These are phyloP conservation scores for Cucumis cinereus DNA, from an alignment of 306 rosid genomes.

Conservation along the genomic window DNA sequence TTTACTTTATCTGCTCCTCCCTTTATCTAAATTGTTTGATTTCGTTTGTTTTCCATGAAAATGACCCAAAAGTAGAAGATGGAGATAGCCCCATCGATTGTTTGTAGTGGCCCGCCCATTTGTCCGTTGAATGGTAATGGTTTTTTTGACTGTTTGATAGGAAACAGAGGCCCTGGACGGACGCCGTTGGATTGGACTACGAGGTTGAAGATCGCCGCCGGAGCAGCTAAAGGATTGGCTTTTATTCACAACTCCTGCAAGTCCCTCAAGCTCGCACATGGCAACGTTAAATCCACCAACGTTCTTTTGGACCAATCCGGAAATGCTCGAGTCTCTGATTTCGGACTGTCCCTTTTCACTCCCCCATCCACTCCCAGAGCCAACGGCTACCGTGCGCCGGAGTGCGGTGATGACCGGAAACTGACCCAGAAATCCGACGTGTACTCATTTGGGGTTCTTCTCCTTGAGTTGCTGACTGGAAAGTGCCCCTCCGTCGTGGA, in stretches of 20 bases:
- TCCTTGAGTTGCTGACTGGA: conserved; percentile 74
- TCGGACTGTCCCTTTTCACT: conserved; percentile 49
- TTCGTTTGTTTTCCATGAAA: conserved; percentile 2
- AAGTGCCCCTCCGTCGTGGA: conserved; percentile 58
- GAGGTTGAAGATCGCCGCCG: conserved; percentile 63
- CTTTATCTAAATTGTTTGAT: not conserved
- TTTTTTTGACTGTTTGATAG: conserved; percentile 19
- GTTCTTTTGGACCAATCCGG: conserved; percentile 49
- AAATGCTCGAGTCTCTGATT: conserved; percentile 54
- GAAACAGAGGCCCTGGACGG: conserved; percentile 86
- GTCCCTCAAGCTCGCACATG: conserved; percentile 51
- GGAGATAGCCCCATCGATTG: not conserved
- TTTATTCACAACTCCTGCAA: conserved; percentile 62
- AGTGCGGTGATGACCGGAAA: conserved; percentile 43
- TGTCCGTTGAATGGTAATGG: not conserved
- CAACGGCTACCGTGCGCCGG: conserved; percentile 77
- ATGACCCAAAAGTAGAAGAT: conserved; percentile 11
- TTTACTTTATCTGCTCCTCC: conserved; percentile 15
- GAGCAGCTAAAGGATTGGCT: conserved; percentile 65
- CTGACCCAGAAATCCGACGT: conserved; percentile 58
- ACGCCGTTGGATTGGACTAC: conserved; percentile 90
- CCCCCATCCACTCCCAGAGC: conserved; percentile 23
- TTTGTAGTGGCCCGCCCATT: not conserved
- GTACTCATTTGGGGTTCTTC: conserved; percentile 62
- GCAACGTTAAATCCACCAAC: conserved; percentile 80